Evolutionary conservation across 306 rosid genomes (phyloP).

Genomic region (Psophocarpus tetragonolobus): DNA sequence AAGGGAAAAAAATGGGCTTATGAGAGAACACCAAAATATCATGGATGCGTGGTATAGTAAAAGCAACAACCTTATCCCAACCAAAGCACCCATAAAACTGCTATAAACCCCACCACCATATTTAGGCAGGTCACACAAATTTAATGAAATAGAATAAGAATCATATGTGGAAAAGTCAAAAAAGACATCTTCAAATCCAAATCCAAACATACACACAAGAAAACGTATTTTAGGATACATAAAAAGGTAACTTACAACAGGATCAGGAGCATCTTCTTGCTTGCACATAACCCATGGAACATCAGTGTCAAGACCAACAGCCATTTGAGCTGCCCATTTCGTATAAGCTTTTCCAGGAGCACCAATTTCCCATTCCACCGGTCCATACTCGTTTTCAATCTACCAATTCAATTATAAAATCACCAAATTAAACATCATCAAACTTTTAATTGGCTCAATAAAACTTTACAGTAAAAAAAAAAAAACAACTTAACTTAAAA

Average conservation of each 20-base stretch:
- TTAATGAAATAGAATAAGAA: slow-evolving; percentile 22
- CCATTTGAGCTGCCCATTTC: slow-evolving; percentile 89
- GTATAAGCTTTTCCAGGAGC: slow-evolving; percentile 72
- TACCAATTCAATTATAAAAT: slow-evolving; percentile 35
- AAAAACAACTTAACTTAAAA: too few species aligned
- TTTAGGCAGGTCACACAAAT: slow-evolving; percentile 19
- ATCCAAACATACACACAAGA: not conserved
- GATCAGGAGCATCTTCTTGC: slow-evolving; percentile 87
- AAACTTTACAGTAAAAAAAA: not conserved
- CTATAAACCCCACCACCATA: slow-evolving; percentile 48
- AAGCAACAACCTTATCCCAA: slow-evolving; percentile 38
- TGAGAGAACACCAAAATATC: slow-evolving; percentile 9
- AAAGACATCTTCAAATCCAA: not conserved
- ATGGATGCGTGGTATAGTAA: slow-evolving; percentile 12
- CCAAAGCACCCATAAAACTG: slow-evolving; percentile 23
- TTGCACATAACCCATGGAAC: slow-evolving; percentile 99
- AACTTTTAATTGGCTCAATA: not conserved
- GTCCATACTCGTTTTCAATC: slow-evolving; percentile 90
- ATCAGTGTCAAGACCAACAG: slow-evolving; percentile 66
- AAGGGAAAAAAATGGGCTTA: slow-evolving; percentile 12
- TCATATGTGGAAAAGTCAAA: not conserved
- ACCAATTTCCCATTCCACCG: slow-evolving; percentile 64
- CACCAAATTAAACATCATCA: not conserved
- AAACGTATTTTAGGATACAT: not conserved
- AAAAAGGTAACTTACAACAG: slow-evolving; percentile 54